Percentiles rank a stretch among this genome's conserved stretches.
Evolutionary conservation across 176 grass and related monocot genomes (phyloP).

Genomic region (Rhynchospora tenuis): DNA sequence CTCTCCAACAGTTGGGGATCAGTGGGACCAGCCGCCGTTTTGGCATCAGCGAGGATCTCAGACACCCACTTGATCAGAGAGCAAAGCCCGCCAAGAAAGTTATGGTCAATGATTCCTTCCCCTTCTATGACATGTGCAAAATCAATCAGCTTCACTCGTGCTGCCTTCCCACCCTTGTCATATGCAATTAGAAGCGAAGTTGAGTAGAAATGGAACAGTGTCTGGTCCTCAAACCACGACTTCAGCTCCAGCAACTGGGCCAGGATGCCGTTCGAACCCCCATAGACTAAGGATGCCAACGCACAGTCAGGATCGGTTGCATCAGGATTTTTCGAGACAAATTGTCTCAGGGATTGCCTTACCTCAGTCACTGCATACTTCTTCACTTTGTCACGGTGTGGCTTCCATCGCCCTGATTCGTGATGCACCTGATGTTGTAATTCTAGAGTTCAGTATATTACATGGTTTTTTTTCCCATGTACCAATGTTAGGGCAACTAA

Average conservation of each 20-base stretch:
- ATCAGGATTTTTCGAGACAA: slow-evolving; percentile 37
- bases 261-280: slow-evolving; percentile 45
- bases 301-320: slow-evolving; percentile 34
- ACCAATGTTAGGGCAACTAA: not conserved
- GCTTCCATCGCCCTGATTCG: slow-evolving; percentile 31
- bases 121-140: slow-evolving; percentile 70
- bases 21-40: not conserved
- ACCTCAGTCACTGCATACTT: slow-evolving; percentile 34
- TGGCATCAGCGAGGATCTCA: slow-evolving; percentile 42
- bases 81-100: slow-evolving; percentile 80
- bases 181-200: slow-evolving; percentile 61
- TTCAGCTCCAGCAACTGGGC: slow-evolving; percentile 74
- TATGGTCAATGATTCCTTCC: slow-evolving; percentile 79
- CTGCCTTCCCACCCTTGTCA: slow-evolving; percentile 21
- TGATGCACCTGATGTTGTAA: slow-evolving; percentile 14
- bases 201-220: slow-evolving; percentile 87
- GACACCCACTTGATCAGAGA: slow-evolving; percentile 68
- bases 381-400: slow-evolving; percentile 35
- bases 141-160: slow-evolving; percentile 71
- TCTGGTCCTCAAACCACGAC: slow-evolving; percentile 86
- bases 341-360: slow-evolving; percentile 52
- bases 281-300: slow-evolving; percentile 50
- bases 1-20: not conserved
- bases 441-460: not conserved
- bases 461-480: not conserved